phyloP scores from a whole-genome alignment of 176 grass and related monocot genomes.

The Secale cereale region DNA sequence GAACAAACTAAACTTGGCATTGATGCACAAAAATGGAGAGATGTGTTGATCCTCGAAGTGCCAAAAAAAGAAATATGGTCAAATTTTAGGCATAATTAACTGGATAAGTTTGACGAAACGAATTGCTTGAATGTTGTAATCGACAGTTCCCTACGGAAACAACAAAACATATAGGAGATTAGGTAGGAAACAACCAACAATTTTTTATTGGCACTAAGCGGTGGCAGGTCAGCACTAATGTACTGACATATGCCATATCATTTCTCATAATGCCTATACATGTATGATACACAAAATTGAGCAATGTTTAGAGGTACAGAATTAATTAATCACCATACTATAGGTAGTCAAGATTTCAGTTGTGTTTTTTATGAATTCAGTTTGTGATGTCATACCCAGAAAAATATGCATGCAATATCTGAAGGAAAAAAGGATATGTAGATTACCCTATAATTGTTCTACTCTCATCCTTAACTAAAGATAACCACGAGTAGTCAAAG shows the following conservation, averaged over 20 bases:
- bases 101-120: neutral
- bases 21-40: neutral
- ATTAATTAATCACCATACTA: neutral
- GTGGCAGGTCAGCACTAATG: neutral
- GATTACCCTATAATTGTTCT: conserved; percentile 90
- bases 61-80: neutral
- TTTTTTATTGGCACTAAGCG: neutral
- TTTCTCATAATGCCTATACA: neutral
- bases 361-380: neutral
- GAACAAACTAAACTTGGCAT: neutral
- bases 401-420: neutral
- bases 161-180: conserved; percentile 69
- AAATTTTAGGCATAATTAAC: neutral
- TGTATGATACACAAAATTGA: neutral
- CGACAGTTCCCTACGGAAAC: neutral
- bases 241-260: neutral
- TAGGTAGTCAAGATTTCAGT: neutral
- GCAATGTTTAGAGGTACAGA: neutral
- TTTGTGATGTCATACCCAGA: neutral
- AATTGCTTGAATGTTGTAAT: neutral
- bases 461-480: conserved; percentile 94
- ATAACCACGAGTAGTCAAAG: no score
- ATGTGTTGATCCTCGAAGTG: neutral
- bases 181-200: conserved; percentile 66
- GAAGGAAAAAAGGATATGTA: neutral